These are phyloP conservation scores for Suillus paluster DNA, from an alignment of 768 basidiomycete genomes.

Conservation along the genomic window DNA sequence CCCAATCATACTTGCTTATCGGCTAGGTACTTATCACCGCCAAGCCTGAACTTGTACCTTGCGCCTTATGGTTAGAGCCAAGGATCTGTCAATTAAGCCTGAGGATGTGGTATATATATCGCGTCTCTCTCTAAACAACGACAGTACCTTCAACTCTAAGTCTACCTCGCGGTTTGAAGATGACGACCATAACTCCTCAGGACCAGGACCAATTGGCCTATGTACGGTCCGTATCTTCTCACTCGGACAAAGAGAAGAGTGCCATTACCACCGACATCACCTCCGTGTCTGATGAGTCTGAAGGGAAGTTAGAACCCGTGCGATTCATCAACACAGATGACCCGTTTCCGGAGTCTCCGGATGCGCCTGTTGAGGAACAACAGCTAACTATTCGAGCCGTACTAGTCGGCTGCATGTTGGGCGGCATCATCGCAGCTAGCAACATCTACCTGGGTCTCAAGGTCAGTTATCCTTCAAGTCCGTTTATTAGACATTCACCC, in stretches of 20 bases:
- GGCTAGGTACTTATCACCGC: background rate
- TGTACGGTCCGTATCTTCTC: background rate
- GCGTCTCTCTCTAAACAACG: background rate
- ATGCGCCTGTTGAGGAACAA: slow-evolving; percentile 51
- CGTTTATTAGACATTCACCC: background rate
- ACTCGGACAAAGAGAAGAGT: background rate
- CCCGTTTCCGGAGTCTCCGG: slow-evolving; percentile 56
- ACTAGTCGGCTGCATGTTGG: slow-evolving; percentile 51
- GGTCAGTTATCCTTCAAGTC: slow-evolving; percentile 7
- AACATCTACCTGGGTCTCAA: slow-evolving; percentile 72
- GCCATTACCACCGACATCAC: background rate
- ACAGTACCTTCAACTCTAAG: background rate
- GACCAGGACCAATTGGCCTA: background rate
- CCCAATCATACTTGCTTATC: background rate
- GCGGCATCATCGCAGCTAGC: slow-evolving; percentile 60
- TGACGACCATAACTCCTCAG: background rate
- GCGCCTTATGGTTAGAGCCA: background rate
- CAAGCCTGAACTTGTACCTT: background rate
- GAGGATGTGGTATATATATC: background rate
- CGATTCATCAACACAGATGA: slow-evolving; percentile 17
- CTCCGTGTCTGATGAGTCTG: background rate
- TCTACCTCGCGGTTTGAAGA: background rate
- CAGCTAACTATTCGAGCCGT: slow-evolving; percentile 51
- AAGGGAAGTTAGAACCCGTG: background rate
- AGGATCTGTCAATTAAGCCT: background rate